Base-by-base conservation (phyloP, 306 rosid species). In the Prosopis cineraria region DNA sequence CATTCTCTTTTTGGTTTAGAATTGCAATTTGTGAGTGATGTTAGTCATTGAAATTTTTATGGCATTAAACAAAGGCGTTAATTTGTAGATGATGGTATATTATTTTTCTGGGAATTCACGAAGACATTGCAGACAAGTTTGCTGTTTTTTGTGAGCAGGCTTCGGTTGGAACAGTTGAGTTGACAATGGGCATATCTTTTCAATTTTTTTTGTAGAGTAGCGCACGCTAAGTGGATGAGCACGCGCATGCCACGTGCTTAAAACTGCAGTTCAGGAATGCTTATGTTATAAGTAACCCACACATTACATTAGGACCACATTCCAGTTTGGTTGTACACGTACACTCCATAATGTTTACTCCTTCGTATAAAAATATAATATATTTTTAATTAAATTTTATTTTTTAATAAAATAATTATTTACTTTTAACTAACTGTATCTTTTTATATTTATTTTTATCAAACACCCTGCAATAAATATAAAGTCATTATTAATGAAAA, bases 161-260 rank as follows among this genome's bases (percentile, higher is more conserved):
- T 25, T 12, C 5, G 3, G 34, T 58, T 58, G 36, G 45, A 34
- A n/a, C 45, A 64, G 12, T 34, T 8, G 70, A 10, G 70, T 64
- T 33, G 70, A 64, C 86, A 79, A 82, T 72, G 78, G 66, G 39
- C 47, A 78, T 56, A 1, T 47, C 72, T 78, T 76, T 75, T 67
- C 59, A 77, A 9, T 20, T 22, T 74, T n/a, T 48, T 74, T 31
- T 62, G 70, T 60, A n/a, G 27, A 17, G 0, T 72, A 78, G 0
- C 72, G 80, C 78, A 80, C 66, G 68, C 73, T 68, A 43, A 78
- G 78, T 79, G 34, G 84, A 59, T 29, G 4, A 0, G 84, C 89
- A 76, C 79, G 84, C 85, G 76, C 44, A 56, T 68, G 75, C 76
- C 88, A 85, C 86, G 84, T 85, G 85, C 33, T 44, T 47, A 56